Percentiles rank a stretch among this genome's conserved stretches.
Conservation (phyloP, 192 early-diverging fungal species). For the Allomyces macrogynus region DNA sequence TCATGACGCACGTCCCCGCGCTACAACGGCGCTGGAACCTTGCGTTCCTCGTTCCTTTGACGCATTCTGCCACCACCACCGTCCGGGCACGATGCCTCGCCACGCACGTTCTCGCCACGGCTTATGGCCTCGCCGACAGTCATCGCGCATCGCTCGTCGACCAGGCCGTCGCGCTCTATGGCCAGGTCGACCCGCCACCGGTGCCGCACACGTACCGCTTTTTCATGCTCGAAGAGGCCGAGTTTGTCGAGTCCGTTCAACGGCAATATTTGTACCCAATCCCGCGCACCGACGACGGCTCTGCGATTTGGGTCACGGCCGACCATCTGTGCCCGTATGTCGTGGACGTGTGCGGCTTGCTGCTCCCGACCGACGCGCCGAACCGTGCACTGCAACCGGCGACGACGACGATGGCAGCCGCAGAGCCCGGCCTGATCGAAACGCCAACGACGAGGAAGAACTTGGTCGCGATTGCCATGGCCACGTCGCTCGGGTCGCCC, state of each 20-base stretch:
- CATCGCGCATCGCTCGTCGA: no score
- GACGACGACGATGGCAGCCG: conserved; percentile 6
- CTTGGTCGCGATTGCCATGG: conserved; percentile 60
- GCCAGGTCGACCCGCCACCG: no score
- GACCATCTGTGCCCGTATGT: conserved; percentile 25
- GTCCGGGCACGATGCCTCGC: no score
- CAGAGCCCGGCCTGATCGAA: conserved; percentile 30
- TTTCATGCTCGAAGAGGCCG: not conserved
- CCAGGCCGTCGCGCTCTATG: no score
- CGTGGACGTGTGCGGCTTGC: conserved; percentile 45
- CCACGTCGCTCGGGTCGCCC: conserved; percentile 64
- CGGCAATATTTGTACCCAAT: no score
- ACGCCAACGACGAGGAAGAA: conserved; percentile 59
- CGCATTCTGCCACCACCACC: no score
- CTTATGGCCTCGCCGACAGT: no score
- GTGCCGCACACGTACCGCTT: not conserved
- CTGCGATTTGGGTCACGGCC: not conserved
- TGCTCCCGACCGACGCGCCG: conserved; percentile 20
- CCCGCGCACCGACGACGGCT: no score
- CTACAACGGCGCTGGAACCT: not conserved
- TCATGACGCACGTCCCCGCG: not conserved
- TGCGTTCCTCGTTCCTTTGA: no score
- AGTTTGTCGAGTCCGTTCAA: not conserved
- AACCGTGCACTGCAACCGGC: conserved; percentile 1
- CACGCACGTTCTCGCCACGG: no score